These are phyloP conservation scores for Salmacisia buchloeana DNA, from an alignment of 1,284 basidiomycete species.

Conservation along the genomic window DNA sequence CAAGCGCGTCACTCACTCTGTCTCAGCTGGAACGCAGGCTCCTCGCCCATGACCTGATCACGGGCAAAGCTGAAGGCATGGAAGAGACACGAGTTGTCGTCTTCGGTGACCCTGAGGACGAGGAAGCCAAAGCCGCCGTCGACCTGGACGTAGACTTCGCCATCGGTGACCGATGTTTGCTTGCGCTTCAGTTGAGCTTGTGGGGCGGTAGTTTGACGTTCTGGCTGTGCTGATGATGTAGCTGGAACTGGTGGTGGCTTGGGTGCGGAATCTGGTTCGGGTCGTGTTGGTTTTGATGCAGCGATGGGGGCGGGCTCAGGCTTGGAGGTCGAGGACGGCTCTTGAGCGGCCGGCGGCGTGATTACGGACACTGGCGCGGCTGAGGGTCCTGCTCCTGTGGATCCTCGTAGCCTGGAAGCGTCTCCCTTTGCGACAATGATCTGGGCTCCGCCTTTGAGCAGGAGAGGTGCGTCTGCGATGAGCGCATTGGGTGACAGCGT, in stretches of 20 bases:
- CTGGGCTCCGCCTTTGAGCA: not conserved
- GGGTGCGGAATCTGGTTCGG: too few species aligned
- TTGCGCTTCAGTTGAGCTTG: not conserved
- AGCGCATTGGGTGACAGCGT: not conserved
- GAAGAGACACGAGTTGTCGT: conserved; percentile 4
- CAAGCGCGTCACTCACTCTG: not conserved
- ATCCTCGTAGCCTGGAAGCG: not conserved
- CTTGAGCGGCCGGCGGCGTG: not conserved
- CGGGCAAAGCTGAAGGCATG: conserved; percentile 5
- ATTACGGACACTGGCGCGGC: not conserved
- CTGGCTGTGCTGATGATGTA: not conserved
- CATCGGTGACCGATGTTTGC: not conserved
- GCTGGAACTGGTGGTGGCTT: not conserved
- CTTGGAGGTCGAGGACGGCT: not conserved
- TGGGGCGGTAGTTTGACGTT: not conserved
- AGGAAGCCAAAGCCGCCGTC: not conserved
- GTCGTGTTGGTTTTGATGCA: too few species aligned
- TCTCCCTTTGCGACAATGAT: not conserved
- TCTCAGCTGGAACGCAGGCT: not conserved
- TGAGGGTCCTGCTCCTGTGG: not conserved
- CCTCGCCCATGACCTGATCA: conserved; percentile 4
- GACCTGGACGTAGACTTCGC: conserved; percentile 2
- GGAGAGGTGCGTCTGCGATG: not conserved
- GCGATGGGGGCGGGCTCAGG: too few species aligned
- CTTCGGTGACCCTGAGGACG: conserved; percentile 3